These are phyloP conservation scores for Allantophomopsis lycopodina DNA, from an alignment of 2,329 filamentous ascomycete species.

Conservation along the genomic window DNA sequence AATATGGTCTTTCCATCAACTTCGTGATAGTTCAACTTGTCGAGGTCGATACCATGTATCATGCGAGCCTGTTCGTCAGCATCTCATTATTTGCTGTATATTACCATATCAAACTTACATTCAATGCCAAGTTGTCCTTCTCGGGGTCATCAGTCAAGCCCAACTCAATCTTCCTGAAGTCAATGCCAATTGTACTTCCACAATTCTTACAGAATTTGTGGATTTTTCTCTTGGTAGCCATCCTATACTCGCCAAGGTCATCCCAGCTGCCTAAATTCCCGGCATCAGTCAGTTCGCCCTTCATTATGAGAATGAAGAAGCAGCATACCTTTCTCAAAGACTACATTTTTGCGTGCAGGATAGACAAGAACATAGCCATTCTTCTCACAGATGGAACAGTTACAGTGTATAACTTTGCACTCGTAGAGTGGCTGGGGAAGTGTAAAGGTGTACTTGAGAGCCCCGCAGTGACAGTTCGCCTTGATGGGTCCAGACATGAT, in stretches of 20 bases:
- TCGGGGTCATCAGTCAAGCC: slow-evolving; percentile 6
- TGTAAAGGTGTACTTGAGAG: slow-evolving; percentile 32
- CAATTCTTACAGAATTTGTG: slow-evolving; percentile 12
- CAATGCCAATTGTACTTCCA: slow-evolving; percentile 10
- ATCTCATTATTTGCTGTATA: not conserved
- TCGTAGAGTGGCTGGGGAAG: slow-evolving; percentile 34
- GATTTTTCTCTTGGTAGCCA: not conserved
- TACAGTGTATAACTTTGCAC: slow-evolving; percentile 39
- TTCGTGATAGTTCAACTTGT: slow-evolving; percentile 7
- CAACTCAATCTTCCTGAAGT: slow-evolving; percentile 1
- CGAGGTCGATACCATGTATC: slow-evolving; percentile 10
- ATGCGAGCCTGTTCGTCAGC: slow-evolving; percentile 6
- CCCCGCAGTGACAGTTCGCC: slow-evolving; percentile 40
- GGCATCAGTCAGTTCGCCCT: not conserved
- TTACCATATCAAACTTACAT: slow-evolving; percentile 7
- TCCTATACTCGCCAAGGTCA: not conserved
- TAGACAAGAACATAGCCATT: slow-evolving; percentile 29
- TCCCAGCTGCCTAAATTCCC: not conserved
- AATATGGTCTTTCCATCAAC: slow-evolving; percentile 8
- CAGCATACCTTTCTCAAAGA: slow-evolving; percentile 5
- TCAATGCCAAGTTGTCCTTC: slow-evolving; percentile 9
- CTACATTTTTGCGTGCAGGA: slow-evolving; percentile 8
- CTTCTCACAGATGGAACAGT: slow-evolving; percentile 50
- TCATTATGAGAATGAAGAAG: not conserved
- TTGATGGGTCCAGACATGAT: slow-evolving; percentile 24